A percentile compares a stretch with the other conserved stretches of the same genome.
Conservation (phyloP, 805 yeast genomes). For the Pichia californica region DNA sequence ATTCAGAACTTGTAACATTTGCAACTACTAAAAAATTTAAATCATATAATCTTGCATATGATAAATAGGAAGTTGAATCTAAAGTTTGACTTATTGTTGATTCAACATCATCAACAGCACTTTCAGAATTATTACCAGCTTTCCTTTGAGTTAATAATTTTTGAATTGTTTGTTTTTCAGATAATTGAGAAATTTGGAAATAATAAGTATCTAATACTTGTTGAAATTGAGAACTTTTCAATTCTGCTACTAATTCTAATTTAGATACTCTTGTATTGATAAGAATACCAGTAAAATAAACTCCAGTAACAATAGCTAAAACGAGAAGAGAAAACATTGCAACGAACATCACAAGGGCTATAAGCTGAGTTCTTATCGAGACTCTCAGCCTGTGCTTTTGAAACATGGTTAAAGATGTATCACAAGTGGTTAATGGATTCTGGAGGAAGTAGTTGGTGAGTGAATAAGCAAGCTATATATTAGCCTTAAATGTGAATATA, state of each 20-base stretch:
- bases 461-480: too few species aligned
- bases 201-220: slow-evolving; percentile 59
- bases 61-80: slow-evolving; percentile 55
- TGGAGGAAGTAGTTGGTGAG: too few species aligned
- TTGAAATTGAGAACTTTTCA: slow-evolving; percentile 71
- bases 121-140: slow-evolving; percentile 63
- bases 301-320: slow-evolving; percentile 68
- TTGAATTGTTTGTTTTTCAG: slow-evolving; percentile 56
- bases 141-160: slow-evolving; percentile 52
- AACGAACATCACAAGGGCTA: slow-evolving; percentile 61
- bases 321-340: slow-evolving; percentile 65
- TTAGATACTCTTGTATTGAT: slow-evolving; percentile 61
- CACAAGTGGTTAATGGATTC: too few species aligned
- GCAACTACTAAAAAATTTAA: slow-evolving; percentile 44
- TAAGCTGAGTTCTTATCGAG: slow-evolving; percentile 71
- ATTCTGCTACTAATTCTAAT: slow-evolving; percentile 68
- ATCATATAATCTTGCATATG: slow-evolving; percentile 64
- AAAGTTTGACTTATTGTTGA: slow-evolving; percentile 54
- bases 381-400: slow-evolving; percentile 34
- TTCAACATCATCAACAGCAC: slow-evolving; percentile 41
- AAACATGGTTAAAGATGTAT: background rate
- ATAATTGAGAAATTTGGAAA: slow-evolving; percentile 63
- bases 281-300: slow-evolving; percentile 62
- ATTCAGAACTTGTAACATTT: slow-evolving; percentile 31
- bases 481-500: too few species aligned